phyloP scores from a whole-genome alignment of 1,284 basidiomycete genomes.

The Microbotryum scabiosae region DNA sequence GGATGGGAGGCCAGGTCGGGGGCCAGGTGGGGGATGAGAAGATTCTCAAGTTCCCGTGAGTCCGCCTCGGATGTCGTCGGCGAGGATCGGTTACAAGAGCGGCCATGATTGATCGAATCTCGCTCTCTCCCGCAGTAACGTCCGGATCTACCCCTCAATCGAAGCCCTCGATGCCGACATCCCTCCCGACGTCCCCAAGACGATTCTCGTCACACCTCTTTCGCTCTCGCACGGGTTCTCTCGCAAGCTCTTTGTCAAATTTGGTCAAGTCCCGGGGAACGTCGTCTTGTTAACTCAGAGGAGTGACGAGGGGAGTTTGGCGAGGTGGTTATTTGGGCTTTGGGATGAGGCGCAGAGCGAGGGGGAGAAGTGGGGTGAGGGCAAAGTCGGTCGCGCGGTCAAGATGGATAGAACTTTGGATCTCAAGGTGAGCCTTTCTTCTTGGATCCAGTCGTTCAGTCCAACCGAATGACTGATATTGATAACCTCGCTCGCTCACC shows the following conservation, averaged over 20 bases:
- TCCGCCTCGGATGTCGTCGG: slow-evolving; percentile 56
- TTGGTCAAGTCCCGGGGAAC: slow-evolving; percentile 57
- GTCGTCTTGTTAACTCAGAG: slow-evolving; percentile 68
- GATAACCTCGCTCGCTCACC: background rate
- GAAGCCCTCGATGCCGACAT: slow-evolving; percentile 71
- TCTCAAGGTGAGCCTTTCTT: slow-evolving; percentile 52
- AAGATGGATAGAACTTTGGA: slow-evolving; percentile 62
- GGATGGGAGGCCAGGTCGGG: slow-evolving; percentile 55
- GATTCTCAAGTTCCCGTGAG: slow-evolving; percentile 42
- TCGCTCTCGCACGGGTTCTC: slow-evolving; percentile 90
- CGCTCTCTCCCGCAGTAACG: slow-evolving; percentile 50
- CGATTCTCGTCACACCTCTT: slow-evolving; percentile 85
- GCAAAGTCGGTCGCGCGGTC: slow-evolving; percentile 73
- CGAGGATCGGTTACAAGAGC: slow-evolving; percentile 36
- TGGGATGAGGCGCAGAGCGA: slow-evolving; percentile 75
- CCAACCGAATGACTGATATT: background rate
- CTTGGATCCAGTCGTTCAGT: too few species aligned
- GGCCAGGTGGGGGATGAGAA: slow-evolving; percentile 44
- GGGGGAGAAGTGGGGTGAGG: slow-evolving; percentile 69
- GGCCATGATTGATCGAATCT: slow-evolving; percentile 2
- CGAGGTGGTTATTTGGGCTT: slow-evolving; percentile 66
- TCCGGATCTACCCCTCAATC: slow-evolving; percentile 80
- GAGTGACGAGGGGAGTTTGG: slow-evolving; percentile 70
- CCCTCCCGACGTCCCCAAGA: slow-evolving; percentile 68
- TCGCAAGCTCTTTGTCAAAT: slow-evolving; percentile 66